Evolutionary conservation across 176 grass and related monocot species (phyloP).

Genomic region (Cocos nucifera): DNA sequence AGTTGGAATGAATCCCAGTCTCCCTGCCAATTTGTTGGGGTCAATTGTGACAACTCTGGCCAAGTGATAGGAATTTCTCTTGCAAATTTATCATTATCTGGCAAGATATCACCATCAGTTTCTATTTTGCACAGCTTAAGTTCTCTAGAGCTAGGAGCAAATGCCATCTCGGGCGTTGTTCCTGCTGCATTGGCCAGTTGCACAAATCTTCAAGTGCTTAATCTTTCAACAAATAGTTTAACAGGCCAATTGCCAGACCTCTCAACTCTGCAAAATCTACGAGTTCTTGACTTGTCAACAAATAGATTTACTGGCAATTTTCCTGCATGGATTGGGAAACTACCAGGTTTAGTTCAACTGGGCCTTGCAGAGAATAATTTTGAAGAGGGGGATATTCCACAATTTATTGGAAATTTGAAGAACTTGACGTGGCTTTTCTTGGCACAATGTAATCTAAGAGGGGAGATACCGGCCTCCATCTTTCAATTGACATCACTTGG

Average conservation of each 20-base stretch:
- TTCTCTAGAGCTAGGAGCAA: constrained; percentile 54
- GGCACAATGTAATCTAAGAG: constrained; percentile 70
- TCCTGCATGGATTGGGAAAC: constrained; percentile 49
- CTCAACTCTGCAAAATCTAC: constrained; percentile 46
- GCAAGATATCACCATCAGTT: constrained; percentile 63
- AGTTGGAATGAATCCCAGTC: constrained; percentile 52
- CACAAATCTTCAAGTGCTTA: constrained; percentile 65
- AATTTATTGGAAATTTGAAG: constrained; percentile 69
- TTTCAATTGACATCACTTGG: constrained; percentile 54
- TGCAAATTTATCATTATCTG: constrained; percentile 56
- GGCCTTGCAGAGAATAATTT: constrained; percentile 85
- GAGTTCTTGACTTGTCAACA: constrained; percentile 80
- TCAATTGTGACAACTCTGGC: constrained; percentile 49
- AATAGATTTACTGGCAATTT: constrained; percentile 63
- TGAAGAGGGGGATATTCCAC: constrained; percentile 44
- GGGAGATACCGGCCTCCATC: constrained; percentile 56
- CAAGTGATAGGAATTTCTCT: constrained; percentile 61
- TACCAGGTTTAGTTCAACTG: constrained; percentile 42
- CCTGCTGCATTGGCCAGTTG: constrained; percentile 52
- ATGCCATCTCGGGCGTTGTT: constrained; percentile 57
- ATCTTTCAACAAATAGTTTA: constrained; percentile 69
- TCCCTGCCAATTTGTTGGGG: constrained; percentile 59
- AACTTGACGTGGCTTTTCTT: constrained; percentile 85
- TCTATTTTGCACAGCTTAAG: constrained; percentile 44
- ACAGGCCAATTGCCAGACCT: constrained; percentile 63